Evolutionary conservation across 352 stramenopile species (phyloP), one percentile per base, ranked within the genome.

Genomic region (Thraustochytrium striatum): DNA sequence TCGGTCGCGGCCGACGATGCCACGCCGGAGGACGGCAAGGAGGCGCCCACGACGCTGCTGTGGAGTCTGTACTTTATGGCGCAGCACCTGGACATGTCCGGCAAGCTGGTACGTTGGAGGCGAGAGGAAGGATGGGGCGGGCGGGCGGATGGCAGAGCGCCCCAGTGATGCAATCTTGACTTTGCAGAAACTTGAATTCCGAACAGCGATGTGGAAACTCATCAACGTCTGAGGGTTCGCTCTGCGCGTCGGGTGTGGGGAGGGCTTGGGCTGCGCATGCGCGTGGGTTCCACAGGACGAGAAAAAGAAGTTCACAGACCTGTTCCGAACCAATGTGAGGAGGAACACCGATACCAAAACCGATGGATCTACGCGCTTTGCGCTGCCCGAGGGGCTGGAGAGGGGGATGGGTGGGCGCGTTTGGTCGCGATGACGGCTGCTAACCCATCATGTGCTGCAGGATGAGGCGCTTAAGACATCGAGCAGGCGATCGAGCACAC

Each of bases 401-500:
- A 1, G 58, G 47, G 58, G 19, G 47, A 13, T 47, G 39, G 39
- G 39, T 47, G 39, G 39, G 5, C 13, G 39, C 39, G 13, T 47
- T 13, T 5, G 39, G 5, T 5, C 39, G 39, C 5, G 13, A 47
- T 5, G 39, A 13, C 39, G 39, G 13, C 5, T 13, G 39, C 39
- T 47, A 13, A 47, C 39, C 5, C 39, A 13, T 13, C 39, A 13
- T 13, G 39, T 13, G 5, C 38, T 7, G 44, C 65, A 75, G 65
- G 58, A 82, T 0, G 90, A 95, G 83, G 95, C 90, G 0, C 86
- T 98, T 35, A 83, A 87, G 61, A 91, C 39, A 90, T 98, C 69
- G 92, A 98, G 7, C 88, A 94, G 83, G 97, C 92, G 84, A 93
- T 98, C 39, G 87, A 88, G 58, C 92, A 97, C 69, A 91, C 91